phyloP scores from a whole-genome alignment of 1,284 basidiomycete species.

The Microbotryum lychnidis-dioicae region DNA sequence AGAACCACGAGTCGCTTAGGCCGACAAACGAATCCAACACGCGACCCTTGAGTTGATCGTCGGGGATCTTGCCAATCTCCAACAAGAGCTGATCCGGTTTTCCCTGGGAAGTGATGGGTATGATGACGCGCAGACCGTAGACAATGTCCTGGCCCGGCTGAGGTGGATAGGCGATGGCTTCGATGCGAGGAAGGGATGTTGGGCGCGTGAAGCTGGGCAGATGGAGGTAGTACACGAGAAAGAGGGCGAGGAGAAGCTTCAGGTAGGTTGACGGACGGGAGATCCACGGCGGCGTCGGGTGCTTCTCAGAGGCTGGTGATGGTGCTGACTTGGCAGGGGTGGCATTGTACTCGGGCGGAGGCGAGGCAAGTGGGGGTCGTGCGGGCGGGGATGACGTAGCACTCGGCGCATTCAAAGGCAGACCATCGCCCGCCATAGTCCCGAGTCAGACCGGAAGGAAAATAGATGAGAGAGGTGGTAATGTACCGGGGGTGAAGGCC shows the following conservation, averaged over 20 bases:
- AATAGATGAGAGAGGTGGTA: too few relatives aligned
- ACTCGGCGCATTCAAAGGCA: too few relatives aligned
- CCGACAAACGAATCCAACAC: not conserved
- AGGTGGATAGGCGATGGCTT: not conserved
- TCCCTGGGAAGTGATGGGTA: not conserved
- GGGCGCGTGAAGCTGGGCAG: not conserved
- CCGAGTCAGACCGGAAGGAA: too few relatives aligned
- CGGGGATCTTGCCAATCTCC: conserved; percentile 5
- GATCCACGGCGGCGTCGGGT: not conserved
- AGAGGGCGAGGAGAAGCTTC: not conserved
- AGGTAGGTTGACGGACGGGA: not conserved
- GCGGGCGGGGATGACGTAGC: too few relatives aligned
- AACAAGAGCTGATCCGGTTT: not conserved
- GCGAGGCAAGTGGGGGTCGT: not conserved
- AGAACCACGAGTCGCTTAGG: conserved; percentile 3
- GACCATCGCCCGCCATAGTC: too few relatives aligned
- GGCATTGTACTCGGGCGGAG: not conserved
- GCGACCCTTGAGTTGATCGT: conserved; percentile 1
- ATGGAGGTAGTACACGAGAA: not conserved
- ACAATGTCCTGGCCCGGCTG: not conserved
- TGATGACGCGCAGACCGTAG: conserved; percentile 4
- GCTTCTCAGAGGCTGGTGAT: too few relatives aligned
- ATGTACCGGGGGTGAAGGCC: too few relatives aligned
- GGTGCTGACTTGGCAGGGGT: not conserved
- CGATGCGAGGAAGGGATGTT: not conserved